Evolutionary conservation across 495 filamentous ascomycete genomes (phyloP).

Genomic region (Aspergillus baeticus): DNA sequence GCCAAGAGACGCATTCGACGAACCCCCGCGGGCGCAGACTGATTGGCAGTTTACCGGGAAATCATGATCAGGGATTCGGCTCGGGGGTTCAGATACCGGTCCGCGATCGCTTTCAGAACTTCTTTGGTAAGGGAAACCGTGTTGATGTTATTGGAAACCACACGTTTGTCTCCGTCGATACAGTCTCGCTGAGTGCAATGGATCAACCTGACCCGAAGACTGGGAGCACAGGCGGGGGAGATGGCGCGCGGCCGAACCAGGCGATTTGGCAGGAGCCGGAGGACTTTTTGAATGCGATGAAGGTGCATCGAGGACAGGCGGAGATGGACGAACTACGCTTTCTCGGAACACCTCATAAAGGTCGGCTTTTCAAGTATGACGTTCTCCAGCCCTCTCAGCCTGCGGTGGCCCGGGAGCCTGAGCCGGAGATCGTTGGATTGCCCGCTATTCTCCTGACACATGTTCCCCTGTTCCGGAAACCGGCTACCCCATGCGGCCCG

Average conservation of each 20-base stretch:
- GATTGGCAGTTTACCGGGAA: conserved; percentile 83
- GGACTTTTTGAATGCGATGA: conserved; percentile 70
- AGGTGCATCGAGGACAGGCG: conserved; percentile 41
- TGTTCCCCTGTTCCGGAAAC: conserved; percentile 79
- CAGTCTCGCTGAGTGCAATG: conserved; percentile 78
- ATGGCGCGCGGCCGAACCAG: conserved; percentile 40
- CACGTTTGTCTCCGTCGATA: conserved; percentile 89
- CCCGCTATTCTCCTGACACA: conserved; percentile 88
- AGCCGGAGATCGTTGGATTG: conserved; percentile 46
- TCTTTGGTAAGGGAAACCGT: conserved; percentile 85
- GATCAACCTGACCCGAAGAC: conserved; percentile 50
- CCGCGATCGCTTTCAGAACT: conserved; percentile 77
- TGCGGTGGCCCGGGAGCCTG: conserved; percentile 21
- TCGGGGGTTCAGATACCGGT: conserved; percentile 76
- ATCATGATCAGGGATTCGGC: conserved; percentile 96
- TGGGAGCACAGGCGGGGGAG: conserved; percentile 40
- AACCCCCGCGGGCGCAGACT: conserved; percentile 56
- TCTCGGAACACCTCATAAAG: conserved; percentile 41
- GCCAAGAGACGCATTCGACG: conserved; percentile 36
- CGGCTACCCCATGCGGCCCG: conserved; percentile 88
- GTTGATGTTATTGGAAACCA: conserved; percentile 93
- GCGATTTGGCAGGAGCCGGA: conserved; percentile 74
- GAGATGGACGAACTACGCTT: conserved; percentile 42
- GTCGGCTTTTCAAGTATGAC: conserved; percentile 48
- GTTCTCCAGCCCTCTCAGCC: conserved; percentile 30